Evolutionary conservation across 164 flowering plant genomes (phyloP).

Genomic region (Chloranthus sessilifolius): DNA sequence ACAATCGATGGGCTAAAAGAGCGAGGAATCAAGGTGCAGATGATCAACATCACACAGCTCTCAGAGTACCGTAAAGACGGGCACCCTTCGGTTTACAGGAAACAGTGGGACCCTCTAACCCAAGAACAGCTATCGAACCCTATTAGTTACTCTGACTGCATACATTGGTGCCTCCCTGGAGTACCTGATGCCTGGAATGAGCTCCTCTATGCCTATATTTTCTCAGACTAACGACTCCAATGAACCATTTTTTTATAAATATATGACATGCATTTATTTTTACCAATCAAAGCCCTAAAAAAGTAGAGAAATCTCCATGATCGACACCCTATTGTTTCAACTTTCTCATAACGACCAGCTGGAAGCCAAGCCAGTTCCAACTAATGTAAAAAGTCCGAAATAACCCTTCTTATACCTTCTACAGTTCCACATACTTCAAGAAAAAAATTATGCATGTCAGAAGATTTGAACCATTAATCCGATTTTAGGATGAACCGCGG

Average conservation of each 20-base stretch:
- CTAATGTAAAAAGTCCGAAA: too few species aligned
- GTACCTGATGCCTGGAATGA: conserved; percentile 84
- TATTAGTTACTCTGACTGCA: conserved; percentile 56
- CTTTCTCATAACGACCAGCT: too few species aligned
- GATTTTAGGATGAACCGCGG: too few species aligned
- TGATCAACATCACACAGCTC: conserved; percentile 65
- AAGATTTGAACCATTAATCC: too few species aligned
- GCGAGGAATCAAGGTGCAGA: conserved; percentile 43
- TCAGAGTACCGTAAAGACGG: conserved; percentile 83
- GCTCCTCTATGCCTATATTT: conserved; percentile 49
- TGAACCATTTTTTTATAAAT: not conserved
- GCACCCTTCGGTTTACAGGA: conserved; percentile 62
- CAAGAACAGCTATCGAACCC: conserved; percentile 45
- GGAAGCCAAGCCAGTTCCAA: too few species aligned
- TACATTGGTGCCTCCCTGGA: conserved; percentile 94
- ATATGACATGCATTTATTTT: too few species aligned
- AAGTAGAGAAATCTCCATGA: too few species aligned
- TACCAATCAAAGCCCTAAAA: too few species aligned
- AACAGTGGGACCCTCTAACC: conserved; percentile 50
- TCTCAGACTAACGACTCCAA: not conserved
- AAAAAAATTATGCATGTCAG: too few species aligned
- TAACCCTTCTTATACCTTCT: too few species aligned
- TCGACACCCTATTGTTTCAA: too few species aligned
- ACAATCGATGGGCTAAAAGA: conserved; percentile 24
- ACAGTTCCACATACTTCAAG: too few species aligned